These are phyloP conservation scores for Trametes cinnabarina DNA, from an alignment of 768 basidiomycete species.

Conservation along the genomic window DNA sequence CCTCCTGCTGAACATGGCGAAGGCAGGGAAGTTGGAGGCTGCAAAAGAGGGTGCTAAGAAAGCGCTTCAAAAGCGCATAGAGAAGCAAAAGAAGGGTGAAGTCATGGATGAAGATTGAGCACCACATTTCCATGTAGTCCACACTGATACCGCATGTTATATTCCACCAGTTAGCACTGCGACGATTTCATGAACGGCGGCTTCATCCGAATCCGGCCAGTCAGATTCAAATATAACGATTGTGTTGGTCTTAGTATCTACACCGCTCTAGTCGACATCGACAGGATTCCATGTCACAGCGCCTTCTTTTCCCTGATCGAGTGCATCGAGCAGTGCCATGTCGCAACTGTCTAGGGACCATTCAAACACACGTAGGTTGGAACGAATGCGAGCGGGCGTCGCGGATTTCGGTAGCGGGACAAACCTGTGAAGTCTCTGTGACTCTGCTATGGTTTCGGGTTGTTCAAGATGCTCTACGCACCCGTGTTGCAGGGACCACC, in stretches of 20 bases:
- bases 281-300: conserved; percentile 51
- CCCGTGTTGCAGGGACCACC: conserved; percentile 90
- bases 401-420: conserved; percentile 51
- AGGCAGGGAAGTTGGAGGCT: conserved; percentile 57
- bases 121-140: not conserved
- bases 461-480: conserved; percentile 31
- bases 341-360: conserved; percentile 44
- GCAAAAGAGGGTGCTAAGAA: conserved; percentile 47
- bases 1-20: conserved; percentile 70
- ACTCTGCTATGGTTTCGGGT: no score
- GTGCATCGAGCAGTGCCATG: conserved; percentile 41
- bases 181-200: no score
- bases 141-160: not conserved
- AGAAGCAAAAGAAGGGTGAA: conserved; percentile 41
- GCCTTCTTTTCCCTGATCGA: conserved; percentile 46
- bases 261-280: conserved; percentile 20
- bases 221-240: no score
- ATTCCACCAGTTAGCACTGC: not conserved
- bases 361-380: conserved; percentile 46
- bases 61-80: conserved; percentile 43
- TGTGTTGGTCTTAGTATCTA: no score
- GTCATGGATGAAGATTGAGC: conserved; percentile 43
- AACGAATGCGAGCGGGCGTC: conserved; percentile 39
- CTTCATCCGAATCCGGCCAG: no score
- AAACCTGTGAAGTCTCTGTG: conserved; percentile 35